Conservation (phyloP, 164 flowering plant genomes). For the Berberis vulgaris region DNA sequence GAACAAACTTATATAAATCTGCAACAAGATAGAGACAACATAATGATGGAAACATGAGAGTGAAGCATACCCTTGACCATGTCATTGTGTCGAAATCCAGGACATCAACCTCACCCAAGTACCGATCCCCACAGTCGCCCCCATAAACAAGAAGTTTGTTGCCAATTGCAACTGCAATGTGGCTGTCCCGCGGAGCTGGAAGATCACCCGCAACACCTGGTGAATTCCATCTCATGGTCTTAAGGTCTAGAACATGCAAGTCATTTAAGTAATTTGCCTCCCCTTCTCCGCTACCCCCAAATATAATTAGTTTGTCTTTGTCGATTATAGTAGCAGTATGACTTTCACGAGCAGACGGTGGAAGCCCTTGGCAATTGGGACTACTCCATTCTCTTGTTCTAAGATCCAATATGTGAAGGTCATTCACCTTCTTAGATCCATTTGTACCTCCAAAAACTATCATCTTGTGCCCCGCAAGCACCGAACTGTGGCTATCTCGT, state of each 20-base stretch:
- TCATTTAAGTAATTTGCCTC: constrained; percentile 81
- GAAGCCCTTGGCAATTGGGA: constrained; percentile 49
- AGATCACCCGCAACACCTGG: constrained; percentile 54
- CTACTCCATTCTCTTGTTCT: constrained; percentile 57
- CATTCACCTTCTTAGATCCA: constrained; percentile 79
- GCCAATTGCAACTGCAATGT: constrained; percentile 55
- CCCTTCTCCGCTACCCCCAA: constrained; percentile 99
- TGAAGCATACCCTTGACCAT: constrained; percentile 66
- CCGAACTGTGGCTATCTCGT: constrained; percentile 89
- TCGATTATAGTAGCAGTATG: constrained; percentile 71
- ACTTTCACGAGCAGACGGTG: constrained; percentile 88
- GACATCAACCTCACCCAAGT: constrained; percentile 65
- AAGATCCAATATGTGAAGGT: constrained; percentile 68
- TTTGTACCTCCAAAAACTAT: constrained; percentile 92
- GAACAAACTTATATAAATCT: neutral
- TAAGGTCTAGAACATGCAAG: constrained; percentile 69
- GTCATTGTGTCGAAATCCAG: constrained; percentile 54
- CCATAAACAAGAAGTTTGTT: constrained; percentile 71
- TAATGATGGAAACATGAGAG: neutral
- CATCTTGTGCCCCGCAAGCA: constrained; percentile 56
- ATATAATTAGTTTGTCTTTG: constrained; percentile 59
- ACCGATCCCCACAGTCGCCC: constrained; percentile 87
- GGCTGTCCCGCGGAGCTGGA: constrained; percentile 90
- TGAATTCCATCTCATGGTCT: constrained; percentile 67
- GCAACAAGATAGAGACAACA: neutral